Base-by-base conservation (phyloP, 2,329 filamentous ascomycete genomes). In the Colletotrichum sp. region DNA sequence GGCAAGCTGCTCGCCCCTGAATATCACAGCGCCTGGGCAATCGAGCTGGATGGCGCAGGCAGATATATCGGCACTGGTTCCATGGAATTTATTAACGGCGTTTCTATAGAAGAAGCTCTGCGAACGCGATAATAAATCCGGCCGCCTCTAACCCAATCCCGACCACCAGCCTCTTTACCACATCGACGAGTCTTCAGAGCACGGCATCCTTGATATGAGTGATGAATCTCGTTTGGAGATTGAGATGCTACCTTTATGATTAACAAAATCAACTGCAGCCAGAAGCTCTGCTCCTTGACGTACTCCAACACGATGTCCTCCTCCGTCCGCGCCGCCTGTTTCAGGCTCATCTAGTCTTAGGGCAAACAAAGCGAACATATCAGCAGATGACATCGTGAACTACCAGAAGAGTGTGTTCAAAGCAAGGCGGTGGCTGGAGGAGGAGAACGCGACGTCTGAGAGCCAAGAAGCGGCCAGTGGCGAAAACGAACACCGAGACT, bases 11-110 rank as follows among this genome's bases (percentile, higher is more conserved):
- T 64, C 2, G 21, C 36, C 13, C 61, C 34, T 7, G n/a, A 24
- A 10, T 64, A 43, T 24, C 32, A 64, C 34, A 3, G 61, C 5
- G 13, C n/a, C 32, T 64, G 61, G 61, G 3, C 2, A 21, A 8
- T 38, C 13, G 8, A 28, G 15, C 3, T 26, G 15, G 15, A 2
- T 16, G 24, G 24, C 5, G 7, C 0, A 5, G 1, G 2, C 2
- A 58, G 24, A 6, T 58, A 6, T 1, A 1, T 10, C 3, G 15
- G 55, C 26, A 8, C 55, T 0, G 18, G 6, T 4, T 5, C 8
- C 0, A 26, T 30, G 55, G 55, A 58, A n/a, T 58, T 28, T 2
- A 4, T 58, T 7, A 3, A 58, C 8, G 55, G 55, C 13, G 55
- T 58, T 15, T 24, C 21, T 13, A 26, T 58, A 9, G 55, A 58